Evolutionary conservation across 2,329 filamentous ascomycete species (phyloP).

Genomic region (Aspergillus piperis): DNA sequence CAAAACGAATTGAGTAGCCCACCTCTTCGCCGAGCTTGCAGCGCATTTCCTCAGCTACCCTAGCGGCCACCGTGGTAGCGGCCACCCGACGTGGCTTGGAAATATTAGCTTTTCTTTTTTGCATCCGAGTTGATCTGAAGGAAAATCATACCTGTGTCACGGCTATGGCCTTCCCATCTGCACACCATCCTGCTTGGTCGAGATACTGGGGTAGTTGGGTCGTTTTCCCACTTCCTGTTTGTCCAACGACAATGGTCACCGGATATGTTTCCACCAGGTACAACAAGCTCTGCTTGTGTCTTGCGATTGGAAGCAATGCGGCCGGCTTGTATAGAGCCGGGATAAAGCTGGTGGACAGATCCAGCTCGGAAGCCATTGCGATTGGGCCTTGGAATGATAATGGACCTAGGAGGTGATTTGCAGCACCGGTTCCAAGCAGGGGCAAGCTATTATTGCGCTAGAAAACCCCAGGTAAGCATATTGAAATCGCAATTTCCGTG

Average conservation of each 20-base stretch:
- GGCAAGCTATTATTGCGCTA: neutral
- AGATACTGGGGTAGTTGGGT: conserved; percentile 94
- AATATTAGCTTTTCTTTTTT: conserved; percentile 11
- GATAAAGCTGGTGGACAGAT: conserved; percentile 59
- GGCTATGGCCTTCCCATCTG: conserved; percentile 77
- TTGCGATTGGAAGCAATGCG: conserved; percentile 80
- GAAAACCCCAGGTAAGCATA: conserved; percentile 10
- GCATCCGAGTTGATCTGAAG: neutral
- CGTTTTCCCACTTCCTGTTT: conserved; percentile 93
- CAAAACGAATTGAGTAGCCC: conserved; percentile 88
- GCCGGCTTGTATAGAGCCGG: conserved; percentile 84
- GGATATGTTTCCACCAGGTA: conserved; percentile 83
- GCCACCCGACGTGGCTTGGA: conserved; percentile 81
- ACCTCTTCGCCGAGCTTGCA: conserved; percentile 87
- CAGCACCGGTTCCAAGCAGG: neutral
- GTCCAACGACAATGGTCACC: conserved; percentile 86
- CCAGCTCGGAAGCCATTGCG: conserved; percentile 47
- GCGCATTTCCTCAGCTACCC: conserved; percentile 86
- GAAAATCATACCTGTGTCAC: conserved; percentile 73
- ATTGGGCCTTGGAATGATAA: conserved; percentile 6
- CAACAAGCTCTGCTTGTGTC: conserved; percentile 74
- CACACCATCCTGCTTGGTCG: conserved; percentile 84
- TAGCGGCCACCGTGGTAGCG: conserved; percentile 81
- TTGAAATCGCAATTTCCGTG: neutral
- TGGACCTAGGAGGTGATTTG: neutral